Percentiles rank a stretch among this genome's conserved stretches.
Evolutionary conservation across 768 basidiomycete species (phyloP).

Genomic region (Calocybe cyanea): DNA sequence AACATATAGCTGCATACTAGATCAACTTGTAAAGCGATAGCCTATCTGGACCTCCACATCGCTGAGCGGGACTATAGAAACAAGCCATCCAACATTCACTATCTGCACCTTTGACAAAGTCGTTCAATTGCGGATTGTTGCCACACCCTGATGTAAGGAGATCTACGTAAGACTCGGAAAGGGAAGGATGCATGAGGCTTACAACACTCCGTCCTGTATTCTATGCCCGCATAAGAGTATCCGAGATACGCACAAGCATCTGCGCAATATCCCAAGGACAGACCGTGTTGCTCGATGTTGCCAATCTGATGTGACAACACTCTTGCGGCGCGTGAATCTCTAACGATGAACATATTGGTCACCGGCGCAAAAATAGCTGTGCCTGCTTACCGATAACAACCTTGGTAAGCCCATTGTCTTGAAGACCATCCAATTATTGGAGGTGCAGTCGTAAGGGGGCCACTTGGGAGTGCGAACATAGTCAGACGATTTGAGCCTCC

Average conservation of each 20-base stretch:
- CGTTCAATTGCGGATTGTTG: not conserved
- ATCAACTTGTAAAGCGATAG: no score
- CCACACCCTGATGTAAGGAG: slow-evolving; percentile 1
- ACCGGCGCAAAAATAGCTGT: not conserved
- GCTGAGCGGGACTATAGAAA: not conserved
- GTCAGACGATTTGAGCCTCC: slow-evolving; percentile 3
- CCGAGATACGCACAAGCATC: not conserved
- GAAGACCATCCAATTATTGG: not conserved
- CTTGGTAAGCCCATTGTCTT: not conserved
- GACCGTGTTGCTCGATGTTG: not conserved
- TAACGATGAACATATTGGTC: not conserved
- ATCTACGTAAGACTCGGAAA: not conserved
- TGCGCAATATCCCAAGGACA: not conserved
- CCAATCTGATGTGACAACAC: not conserved
- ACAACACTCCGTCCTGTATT: no score
- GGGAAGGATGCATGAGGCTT: no score
- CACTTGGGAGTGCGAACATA: not conserved
- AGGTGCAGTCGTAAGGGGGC: not conserved
- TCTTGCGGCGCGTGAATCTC: not conserved
- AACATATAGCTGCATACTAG: no score
- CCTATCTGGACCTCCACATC: not conserved
- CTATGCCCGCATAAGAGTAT: not conserved
- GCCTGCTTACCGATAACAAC: not conserved
- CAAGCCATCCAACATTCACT: slow-evolving; percentile 6
- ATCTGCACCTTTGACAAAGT: not conserved